Conservation (phyloP, 2,329 filamentous ascomycete species). For the Aureobasidium sp. region DNA sequence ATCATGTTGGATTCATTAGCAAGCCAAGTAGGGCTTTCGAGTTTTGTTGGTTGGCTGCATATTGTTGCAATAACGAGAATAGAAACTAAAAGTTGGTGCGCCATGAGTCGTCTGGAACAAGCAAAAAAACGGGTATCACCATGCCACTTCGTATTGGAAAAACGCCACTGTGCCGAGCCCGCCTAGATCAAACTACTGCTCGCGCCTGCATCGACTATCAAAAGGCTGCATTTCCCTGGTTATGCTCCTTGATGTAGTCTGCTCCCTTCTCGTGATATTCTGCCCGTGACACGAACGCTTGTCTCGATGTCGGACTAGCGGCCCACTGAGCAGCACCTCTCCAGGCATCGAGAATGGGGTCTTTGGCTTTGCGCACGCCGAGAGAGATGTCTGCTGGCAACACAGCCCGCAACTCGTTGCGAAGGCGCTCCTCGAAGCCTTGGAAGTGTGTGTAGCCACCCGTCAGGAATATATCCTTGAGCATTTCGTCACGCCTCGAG, state of each 20-base stretch:
- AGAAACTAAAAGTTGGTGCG: neutral
- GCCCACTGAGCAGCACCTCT: conserved; percentile 85
- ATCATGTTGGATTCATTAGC: neutral
- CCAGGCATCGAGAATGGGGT: conserved; percentile 85
- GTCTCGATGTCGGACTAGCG: conserved; percentile 46
- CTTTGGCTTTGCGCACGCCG: conserved; percentile 61
- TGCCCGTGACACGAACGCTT: conserved; percentile 62
- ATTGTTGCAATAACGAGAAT: neutral
- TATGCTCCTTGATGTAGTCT: conserved; percentile 74
- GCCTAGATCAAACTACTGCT: conserved; percentile 2
- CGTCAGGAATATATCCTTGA: conserved; percentile 85
- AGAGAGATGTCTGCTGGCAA: conserved; percentile 62
- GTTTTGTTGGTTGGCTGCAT: conserved; percentile 1
- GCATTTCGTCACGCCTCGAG: conserved; percentile 56
- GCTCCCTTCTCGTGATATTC: conserved; percentile 89
- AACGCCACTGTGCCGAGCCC: conserved; percentile 8
- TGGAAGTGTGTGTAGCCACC: conserved; percentile 85
- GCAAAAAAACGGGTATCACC: conserved; percentile 12
- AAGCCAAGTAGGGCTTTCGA: neutral
- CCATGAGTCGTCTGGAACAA: conserved; percentile 7
- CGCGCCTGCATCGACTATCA: conserved; percentile 13
- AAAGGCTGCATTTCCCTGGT: conserved; percentile 31
- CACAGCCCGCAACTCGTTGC: conserved; percentile 61
- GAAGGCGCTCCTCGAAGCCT: conserved; percentile 76
- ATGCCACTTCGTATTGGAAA: neutral